phyloP scores from a whole-genome alignment of 73 alveolate species.

The Paramecium pentaurelia region DNA sequence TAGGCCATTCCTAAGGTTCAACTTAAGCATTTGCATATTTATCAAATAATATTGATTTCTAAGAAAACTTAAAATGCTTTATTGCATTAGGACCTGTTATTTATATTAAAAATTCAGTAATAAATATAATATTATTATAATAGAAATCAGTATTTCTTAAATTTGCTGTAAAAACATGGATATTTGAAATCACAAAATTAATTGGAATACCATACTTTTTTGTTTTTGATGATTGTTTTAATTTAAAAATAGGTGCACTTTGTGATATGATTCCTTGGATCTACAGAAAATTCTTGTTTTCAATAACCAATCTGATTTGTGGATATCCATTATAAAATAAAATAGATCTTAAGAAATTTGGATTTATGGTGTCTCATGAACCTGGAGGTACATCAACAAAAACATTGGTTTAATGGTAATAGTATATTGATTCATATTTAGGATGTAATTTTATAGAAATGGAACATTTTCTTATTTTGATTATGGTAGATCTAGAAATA shows the following conservation, averaged over 20 bases:
- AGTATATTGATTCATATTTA: background rate
- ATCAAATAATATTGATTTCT: background rate
- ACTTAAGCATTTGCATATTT: conserved; percentile 36
- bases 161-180: background rate
- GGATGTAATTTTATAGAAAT: conserved; percentile 74
- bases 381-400: conserved; percentile 82
- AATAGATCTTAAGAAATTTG: conserved; percentile 68
- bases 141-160: conserved; percentile 27
- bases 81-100: conserved; percentile 33
- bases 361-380: conserved; percentile 74
- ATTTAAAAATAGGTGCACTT: conserved; percentile 55
- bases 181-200: background rate
- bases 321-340: conserved; percentile 64
- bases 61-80: conserved; percentile 10
- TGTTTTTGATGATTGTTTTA: conserved; percentile 48
- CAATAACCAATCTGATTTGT: conserved; percentile 59
- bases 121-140: background rate
- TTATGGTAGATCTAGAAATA: conserved; percentile 70
- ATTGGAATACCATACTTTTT: conserved; percentile 45
- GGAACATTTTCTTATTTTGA: conserved; percentile 70
- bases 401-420: conserved; percentile 40
- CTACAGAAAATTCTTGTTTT: conserved; percentile 52
- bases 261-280: conserved; percentile 56
- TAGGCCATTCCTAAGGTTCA: conserved; percentile 34
- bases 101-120: background rate